Conservation (phyloP, 768 basidiomycete genomes). For the Lactifluus pinguis region DNA sequence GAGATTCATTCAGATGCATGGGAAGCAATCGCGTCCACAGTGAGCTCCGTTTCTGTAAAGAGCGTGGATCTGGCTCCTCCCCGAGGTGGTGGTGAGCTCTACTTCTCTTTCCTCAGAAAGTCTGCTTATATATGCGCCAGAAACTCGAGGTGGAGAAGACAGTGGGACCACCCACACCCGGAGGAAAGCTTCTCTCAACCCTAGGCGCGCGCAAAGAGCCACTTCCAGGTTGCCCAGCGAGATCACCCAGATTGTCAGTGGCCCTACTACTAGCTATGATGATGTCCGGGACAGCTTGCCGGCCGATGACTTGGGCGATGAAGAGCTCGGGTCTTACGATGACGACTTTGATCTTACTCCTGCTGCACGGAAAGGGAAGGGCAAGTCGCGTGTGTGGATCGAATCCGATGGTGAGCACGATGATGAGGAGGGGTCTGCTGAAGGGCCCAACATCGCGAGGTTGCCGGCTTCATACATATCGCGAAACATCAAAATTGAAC, state of each 20-base stretch:
- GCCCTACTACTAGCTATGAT: slow-evolving; percentile 2
- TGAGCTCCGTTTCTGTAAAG: slow-evolving; percentile 4
- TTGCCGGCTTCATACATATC: neutral
- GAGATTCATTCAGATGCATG: slow-evolving; percentile 11
- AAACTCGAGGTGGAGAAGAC: neutral
- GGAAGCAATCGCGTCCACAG: slow-evolving; percentile 6
- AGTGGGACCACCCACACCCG: neutral
- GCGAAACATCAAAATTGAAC: slow-evolving; percentile 1
- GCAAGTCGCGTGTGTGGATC: slow-evolving; percentile 4
- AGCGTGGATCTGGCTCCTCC: neutral
- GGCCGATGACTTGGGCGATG: slow-evolving; percentile 5
- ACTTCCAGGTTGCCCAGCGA: neutral
- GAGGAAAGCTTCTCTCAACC: neutral
- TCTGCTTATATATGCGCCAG: neutral
- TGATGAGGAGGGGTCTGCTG: neutral
- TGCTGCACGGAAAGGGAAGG: slow-evolving; percentile 5
- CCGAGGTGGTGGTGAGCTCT: neutral
- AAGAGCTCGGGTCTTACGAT: slow-evolving; percentile 7
- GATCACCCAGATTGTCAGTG: neutral
- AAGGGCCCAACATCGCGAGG: neutral
- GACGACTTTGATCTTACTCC: slow-evolving; percentile 1
- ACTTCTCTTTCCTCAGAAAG: neutral
- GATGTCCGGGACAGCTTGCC: slow-evolving; percentile 5
- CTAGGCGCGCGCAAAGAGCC: neutral
- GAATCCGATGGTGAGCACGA: slow-evolving; percentile 9